A percentile compares a stretch with the other conserved stretches of the same genome.
phyloP scores from a whole-genome alignment of 179 eudicot species.

The Vitellaria paradoxa region DNA sequence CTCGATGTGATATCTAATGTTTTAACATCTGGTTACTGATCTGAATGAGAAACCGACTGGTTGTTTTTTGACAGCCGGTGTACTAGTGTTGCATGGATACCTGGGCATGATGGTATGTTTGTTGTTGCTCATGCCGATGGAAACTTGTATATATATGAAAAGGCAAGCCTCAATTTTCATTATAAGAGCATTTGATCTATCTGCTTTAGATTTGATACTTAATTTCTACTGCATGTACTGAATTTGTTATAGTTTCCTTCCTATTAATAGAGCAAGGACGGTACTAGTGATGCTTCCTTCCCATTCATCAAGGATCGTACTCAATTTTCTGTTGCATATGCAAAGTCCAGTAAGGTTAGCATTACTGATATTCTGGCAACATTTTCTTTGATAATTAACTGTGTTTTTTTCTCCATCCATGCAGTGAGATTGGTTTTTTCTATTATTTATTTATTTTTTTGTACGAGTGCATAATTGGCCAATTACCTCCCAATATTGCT shows the following conservation, averaged over 20 bases:
- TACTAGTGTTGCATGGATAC: slow-evolving; percentile 79
- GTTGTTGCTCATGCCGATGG: slow-evolving; percentile 92
- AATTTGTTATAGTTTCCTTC: background rate
- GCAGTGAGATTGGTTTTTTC: no score
- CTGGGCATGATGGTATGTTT: slow-evolving; percentile 75
- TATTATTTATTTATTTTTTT: no score
- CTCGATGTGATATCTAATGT: background rate
- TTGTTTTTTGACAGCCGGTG: slow-evolving; percentile 57
- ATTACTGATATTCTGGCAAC: no score
- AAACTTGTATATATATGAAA: slow-evolving; percentile 83
- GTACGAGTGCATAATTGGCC: no score
- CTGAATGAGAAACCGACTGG: slow-evolving; percentile 19
- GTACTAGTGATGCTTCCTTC: slow-evolving; percentile 73
- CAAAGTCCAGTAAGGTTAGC: slow-evolving; percentile 70
- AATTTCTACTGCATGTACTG: background rate
- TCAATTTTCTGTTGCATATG: slow-evolving; percentile 79
- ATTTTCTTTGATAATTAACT: no score
- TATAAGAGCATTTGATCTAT: background rate
- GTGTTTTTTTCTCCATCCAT: no score
- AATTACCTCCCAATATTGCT: no score
- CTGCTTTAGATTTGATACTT: slow-evolving; percentile 9
- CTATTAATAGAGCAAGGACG: slow-evolving; percentile 63
- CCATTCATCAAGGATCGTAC: slow-evolving; percentile 72
- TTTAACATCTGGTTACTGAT: background rate
- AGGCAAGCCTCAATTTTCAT: slow-evolving; percentile 50